A percentile compares a stretch with the other conserved stretches of the same genome.
Conservation (phyloP, 1,284 basidiomycete species). For the Cryptococcus sp. region DNA sequence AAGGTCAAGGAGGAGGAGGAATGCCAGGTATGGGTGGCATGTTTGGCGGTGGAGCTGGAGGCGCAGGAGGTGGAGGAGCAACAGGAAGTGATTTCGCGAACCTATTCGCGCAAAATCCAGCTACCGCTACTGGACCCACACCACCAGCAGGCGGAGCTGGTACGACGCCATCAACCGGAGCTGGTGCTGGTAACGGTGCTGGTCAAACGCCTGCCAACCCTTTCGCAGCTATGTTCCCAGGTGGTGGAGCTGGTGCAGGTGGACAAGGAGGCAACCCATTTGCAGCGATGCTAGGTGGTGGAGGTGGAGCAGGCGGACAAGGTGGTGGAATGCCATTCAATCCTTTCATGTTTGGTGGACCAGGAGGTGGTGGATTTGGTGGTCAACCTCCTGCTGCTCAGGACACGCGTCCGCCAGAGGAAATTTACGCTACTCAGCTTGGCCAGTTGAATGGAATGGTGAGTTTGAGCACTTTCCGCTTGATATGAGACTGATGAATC, state of each 20-base stretch:
- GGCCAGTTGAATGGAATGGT: slow-evolving; percentile 47
- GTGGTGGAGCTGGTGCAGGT: slow-evolving; percentile 14
- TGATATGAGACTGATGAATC: background rate
- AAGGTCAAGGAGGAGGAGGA: slow-evolving; percentile 39
- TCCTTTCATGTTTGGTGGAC: slow-evolving; percentile 52
- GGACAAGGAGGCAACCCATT: background rate
- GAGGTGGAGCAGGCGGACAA: slow-evolving; percentile 13
- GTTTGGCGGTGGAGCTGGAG: slow-evolving; percentile 22
- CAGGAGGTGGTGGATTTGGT: slow-evolving; percentile 21
- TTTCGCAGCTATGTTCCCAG: slow-evolving; percentile 2
- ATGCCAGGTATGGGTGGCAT: slow-evolving; percentile 27
- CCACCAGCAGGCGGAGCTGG: slow-evolving; percentile 12
- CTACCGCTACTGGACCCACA: background rate
- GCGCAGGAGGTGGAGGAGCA: slow-evolving; percentile 18
- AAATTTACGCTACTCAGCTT: slow-evolving; percentile 80
- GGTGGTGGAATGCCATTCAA: slow-evolving; percentile 27
- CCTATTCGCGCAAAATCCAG: slow-evolving; percentile 33
- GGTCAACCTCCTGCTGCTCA: slow-evolving; percentile 34
- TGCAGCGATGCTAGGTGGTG: slow-evolving; percentile 6
- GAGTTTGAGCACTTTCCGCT: slow-evolving; percentile 7
- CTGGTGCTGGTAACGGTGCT: slow-evolving; percentile 3
- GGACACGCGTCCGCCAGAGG: slow-evolving; percentile 73
- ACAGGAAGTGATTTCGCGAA: slow-evolving; percentile 19
- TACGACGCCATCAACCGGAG: slow-evolving; percentile 5
- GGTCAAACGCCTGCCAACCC: slow-evolving; percentile 9